A percentile compares a stretch with the other conserved stretches of the same genome.
These are phyloP conservation scores for Mytilinidion resinicola DNA, from an alignment of 495 filamentous ascomycete genomes.

Conservation along the genomic window DNA sequence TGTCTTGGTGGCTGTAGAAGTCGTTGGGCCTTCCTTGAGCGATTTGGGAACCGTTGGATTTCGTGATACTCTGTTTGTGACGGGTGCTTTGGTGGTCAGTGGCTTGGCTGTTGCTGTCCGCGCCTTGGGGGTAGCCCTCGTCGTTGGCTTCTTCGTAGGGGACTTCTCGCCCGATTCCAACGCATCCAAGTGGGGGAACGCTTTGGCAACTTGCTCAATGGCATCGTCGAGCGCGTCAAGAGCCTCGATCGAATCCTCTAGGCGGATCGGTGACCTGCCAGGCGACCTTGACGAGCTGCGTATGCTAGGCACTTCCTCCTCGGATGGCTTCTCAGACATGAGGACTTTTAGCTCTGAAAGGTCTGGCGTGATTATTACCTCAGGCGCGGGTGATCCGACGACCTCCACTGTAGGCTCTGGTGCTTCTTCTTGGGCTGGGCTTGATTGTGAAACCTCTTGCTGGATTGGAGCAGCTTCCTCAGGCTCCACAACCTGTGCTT, in stretches of 20 bases:
- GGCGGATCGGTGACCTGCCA: constrained; percentile 45
- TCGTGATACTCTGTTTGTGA: constrained; percentile 6
- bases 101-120: constrained; percentile 3
- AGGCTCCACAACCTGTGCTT: background rate
- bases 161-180: constrained; percentile 23
- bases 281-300: constrained; percentile 31
- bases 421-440: constrained; percentile 1
- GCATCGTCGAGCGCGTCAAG: constrained; percentile 65
- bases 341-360: constrained; percentile 19
- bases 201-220: constrained; percentile 49
- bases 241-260: constrained; percentile 63
- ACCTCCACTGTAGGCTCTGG: background rate
- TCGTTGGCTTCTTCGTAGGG: constrained; percentile 9
- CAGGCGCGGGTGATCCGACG: background rate
- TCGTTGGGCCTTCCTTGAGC: constrained; percentile 12
- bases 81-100: background rate
- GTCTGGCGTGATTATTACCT: constrained; percentile 6
- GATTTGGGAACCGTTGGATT: constrained; percentile 12
- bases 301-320: constrained; percentile 12
- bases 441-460: constrained; percentile 1
- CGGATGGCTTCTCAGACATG: constrained; percentile 16
- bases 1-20: background rate
- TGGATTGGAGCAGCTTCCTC: background rate
- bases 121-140: constrained; percentile 1
- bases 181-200: constrained; percentile 18